phyloP scores from a whole-genome alignment of 78 protist species.

The Anaeramoeba flamelloides region DNA sequence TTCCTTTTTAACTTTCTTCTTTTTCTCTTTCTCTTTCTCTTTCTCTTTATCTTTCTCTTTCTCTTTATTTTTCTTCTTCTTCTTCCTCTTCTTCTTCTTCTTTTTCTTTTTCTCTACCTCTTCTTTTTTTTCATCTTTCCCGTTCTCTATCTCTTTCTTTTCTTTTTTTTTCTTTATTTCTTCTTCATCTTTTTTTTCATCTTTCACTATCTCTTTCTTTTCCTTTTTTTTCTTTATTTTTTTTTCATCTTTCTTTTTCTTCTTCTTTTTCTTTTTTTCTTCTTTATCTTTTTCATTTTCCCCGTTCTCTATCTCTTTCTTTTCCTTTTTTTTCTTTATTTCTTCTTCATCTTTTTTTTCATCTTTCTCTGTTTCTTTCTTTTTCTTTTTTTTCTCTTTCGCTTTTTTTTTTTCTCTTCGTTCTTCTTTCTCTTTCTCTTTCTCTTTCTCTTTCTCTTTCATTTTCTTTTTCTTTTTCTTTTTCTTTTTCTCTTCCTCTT shows the following conservation, averaged over 20 bases:
- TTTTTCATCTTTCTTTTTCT: background rate
- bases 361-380: background rate
- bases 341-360: conserved; percentile 5
- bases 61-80: too few relatives aligned
- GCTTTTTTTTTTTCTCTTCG: conserved; percentile 1
- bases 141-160: background rate
- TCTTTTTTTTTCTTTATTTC: background rate
- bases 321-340: background rate
- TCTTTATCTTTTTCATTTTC: background rate
- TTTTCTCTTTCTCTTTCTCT: too few relatives aligned
- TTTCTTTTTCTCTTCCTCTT: background rate
- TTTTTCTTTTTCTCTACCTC: too few relatives aligned
- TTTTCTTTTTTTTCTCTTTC: background rate
- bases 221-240: background rate
- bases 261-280: background rate
- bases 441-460: background rate
- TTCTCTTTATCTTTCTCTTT: too few relatives aligned
- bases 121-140: conserved; percentile 4
- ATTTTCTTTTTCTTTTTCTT: background rate
- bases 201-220: too few relatives aligned
- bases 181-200: background rate
- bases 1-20: too few relatives aligned
- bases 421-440: background rate
- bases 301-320: background rate
- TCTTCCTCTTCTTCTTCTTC: too few relatives aligned